Base-by-base conservation (phyloP, 805 yeast species). In the Ogataea kodamae region DNA sequence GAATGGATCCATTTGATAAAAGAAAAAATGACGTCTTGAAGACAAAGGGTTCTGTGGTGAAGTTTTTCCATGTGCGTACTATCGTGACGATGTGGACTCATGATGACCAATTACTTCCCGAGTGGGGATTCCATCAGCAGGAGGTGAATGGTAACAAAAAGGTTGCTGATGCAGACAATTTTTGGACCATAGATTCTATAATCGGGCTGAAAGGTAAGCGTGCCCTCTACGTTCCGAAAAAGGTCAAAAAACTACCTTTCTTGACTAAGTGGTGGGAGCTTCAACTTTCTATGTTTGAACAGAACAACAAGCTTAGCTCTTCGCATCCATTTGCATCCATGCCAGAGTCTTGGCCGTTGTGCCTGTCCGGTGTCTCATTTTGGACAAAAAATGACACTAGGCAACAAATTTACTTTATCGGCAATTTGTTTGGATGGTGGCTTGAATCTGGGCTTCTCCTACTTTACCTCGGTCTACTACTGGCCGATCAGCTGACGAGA, bases 131-230 rank as follows among this genome's bases (percentile, higher is more conserved):
- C 57, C 64, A 67, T 33, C 97, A 92, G 57, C 88, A 81, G 56
- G 99, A 92, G 64, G 88, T 92, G 39, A 87, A 92, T 57, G 98
- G 98, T 55, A 86, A 84, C 67, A 92, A 92, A 59, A 81, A 86
- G 56, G 56, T 81, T 13, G 72, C 59, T 22, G 94, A 83, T 29
- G 47, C 67, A 9, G 74, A 76, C 33, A 86, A 84, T 54, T 62
- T 70, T 14, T 92, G 98, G 98, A 53, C 55, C 28, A 65, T 89
- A 43, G 95, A 87, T 42, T 64, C 68, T 9, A 86, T 90, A 45
- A 59, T 76, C 18, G 77, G 74, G 35, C 58, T 92, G 40, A 63
- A 64, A 14, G 95, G 84, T 39, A 54, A 62, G 4, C 77, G 97
- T 62, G 65, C 69, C 26, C 52, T 59, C n/a, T 77, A 76, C 49